These are phyloP conservation scores for Arthrobotrys pseudoclavata DNA, from an alignment of 2,329 filamentous ascomycete species.

Conservation along the genomic window DNA sequence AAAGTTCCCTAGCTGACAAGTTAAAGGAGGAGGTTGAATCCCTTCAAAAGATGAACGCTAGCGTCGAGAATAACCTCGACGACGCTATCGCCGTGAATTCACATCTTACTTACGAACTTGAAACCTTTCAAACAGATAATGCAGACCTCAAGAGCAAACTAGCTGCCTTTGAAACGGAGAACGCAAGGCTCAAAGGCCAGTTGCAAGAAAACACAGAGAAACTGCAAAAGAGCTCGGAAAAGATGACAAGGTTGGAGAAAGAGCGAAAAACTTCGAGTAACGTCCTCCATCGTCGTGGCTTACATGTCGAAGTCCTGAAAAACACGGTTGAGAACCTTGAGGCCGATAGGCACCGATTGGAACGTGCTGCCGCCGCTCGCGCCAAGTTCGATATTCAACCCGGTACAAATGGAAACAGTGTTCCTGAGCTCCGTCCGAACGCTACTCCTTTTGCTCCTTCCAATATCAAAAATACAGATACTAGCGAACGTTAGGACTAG, in stretches of 20 bases:
- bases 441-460: not conserved
- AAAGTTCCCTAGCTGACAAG: not conserved
- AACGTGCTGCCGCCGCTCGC: slow-evolving; percentile 19
- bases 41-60: not conserved
- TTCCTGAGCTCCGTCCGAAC: not conserved
- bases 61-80: slow-evolving; percentile 19
- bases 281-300: slow-evolving; percentile 12
- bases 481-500: not conserved
- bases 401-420: not conserved
- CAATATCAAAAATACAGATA: not conserved
- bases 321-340: slow-evolving; percentile 44
- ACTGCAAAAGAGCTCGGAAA: not conserved
- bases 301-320: slow-evolving; percentile 28
- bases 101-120: not conserved
- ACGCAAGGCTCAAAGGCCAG: not conserved
- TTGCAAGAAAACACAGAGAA: not conserved
- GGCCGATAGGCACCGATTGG: slow-evolving; percentile 21
- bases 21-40: not conserved
- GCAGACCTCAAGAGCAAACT: not conserved
- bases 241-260: slow-evolving; percentile 14
- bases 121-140: slow-evolving; percentile 7
- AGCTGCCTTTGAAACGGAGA: not conserved
- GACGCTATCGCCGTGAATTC: not conserved
- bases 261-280: slow-evolving; percentile 4
- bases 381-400: not conserved